A percentile compares a stretch with the other conserved stretches of the same genome.
phyloP scores from a whole-genome alignment of 225 moss, liverwort and hornwort genomes.

The Climacium dendroides region DNA sequence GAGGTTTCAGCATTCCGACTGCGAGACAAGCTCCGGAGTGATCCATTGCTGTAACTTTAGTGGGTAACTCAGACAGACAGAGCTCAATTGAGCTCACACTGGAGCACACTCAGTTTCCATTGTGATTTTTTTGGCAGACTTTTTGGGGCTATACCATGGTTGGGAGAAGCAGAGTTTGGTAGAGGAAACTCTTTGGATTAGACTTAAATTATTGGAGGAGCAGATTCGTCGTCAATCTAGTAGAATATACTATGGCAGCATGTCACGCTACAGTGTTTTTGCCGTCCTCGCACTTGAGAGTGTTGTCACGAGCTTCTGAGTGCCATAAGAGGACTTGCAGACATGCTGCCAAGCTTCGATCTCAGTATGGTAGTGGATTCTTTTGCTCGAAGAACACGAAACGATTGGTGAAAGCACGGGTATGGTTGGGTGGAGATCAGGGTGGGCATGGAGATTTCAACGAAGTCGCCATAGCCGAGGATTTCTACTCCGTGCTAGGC shows the following conservation, averaged over 20 bases:
- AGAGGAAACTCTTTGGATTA: neutral
- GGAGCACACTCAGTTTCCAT: neutral
- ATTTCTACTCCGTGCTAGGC: constrained; percentile 96
- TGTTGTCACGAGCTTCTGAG: neutral
- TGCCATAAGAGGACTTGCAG: neutral
- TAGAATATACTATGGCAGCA: constrained; percentile 16
- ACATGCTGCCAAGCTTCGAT: neutral
- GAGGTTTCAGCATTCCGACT: neutral
- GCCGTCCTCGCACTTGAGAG: neutral
- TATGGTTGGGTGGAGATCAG: constrained; percentile 54
- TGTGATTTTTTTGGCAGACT: too few species aligned
- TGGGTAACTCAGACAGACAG: neutral
- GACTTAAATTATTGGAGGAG: neutral
- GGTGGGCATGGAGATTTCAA: constrained; percentile 17
- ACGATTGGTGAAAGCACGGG: constrained; percentile 11
- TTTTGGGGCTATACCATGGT: too few species aligned
- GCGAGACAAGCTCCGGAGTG: neutral
- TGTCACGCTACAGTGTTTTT: constrained; percentile 8
- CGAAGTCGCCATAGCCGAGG: constrained; percentile 52
- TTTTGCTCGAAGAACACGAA: neutral
- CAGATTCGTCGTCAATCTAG: constrained; percentile 7
- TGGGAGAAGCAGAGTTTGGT: neutral
- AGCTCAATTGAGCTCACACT: neutral
- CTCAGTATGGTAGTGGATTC: neutral
- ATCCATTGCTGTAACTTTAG: neutral